These are phyloP conservation scores for Dothideomycetes sp. DNA, from an alignment of 2,329 filamentous ascomycete genomes.

Conservation along the genomic window DNA sequence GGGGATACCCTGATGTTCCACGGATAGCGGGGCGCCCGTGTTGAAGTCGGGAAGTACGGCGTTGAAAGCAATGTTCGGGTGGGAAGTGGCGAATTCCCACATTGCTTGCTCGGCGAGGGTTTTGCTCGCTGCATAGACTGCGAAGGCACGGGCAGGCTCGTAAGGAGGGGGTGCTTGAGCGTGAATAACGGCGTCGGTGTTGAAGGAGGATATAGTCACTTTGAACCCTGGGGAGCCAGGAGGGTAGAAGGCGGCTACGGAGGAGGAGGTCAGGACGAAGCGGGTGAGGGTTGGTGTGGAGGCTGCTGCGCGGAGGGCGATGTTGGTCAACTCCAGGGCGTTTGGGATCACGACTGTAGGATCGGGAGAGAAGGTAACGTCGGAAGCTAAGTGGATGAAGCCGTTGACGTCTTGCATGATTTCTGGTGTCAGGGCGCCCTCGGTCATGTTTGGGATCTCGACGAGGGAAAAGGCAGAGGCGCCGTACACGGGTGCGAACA, in stretches of 20 bases:
- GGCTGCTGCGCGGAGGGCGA: not conserved
- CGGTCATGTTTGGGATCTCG: not conserved
- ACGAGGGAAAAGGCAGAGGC: not conserved
- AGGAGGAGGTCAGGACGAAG: constrained; percentile 3
- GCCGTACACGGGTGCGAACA: not conserved
- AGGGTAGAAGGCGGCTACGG: not conserved
- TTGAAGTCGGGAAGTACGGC: constrained; percentile 13
- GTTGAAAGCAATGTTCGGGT: not conserved
- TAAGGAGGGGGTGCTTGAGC: constrained; percentile 1
- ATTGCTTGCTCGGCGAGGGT: constrained; percentile 3
- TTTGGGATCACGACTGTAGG: constrained; percentile 2
- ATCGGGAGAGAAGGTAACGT: constrained; percentile 5
- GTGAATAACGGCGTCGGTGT: not conserved
- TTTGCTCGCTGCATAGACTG: constrained; percentile 2
- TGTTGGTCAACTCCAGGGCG: constrained; percentile 2
- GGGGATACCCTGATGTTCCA: constrained; percentile 7
- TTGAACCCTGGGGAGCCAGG: not conserved
- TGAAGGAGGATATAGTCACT: not conserved
- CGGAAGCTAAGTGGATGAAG: constrained; percentile 2
- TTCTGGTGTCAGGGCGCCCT: not conserved
- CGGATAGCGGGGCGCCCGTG: constrained; percentile 13
- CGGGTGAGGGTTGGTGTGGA: not conserved
- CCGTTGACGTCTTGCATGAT: constrained; percentile 4
- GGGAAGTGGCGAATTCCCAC: not conserved
- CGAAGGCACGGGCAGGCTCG: not conserved